Conservation (phyloP, 805 yeast genomes). For the Scheffersomyces coipomensis region DNA sequence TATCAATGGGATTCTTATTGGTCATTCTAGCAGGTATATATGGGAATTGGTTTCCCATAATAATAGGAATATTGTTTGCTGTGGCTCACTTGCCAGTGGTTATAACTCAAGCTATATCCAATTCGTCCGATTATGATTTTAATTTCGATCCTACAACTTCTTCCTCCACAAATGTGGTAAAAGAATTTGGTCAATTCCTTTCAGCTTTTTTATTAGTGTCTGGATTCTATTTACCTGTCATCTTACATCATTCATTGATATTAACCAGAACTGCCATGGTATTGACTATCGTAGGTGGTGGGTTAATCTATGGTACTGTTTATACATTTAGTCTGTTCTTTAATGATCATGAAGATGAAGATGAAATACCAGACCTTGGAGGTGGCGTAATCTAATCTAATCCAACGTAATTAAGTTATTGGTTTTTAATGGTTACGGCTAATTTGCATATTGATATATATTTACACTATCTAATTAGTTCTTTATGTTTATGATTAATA, state of each 20-base stretch:
- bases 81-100: conserved; percentile 40
- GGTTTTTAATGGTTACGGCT: too few relatives aligned
- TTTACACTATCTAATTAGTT: too few relatives aligned
- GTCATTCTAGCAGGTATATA: conserved; percentile 84
- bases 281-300: conserved; percentile 84
- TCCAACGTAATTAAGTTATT: too few relatives aligned
- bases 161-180: conserved; percentile 38
- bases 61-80: conserved; percentile 50
- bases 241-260: conserved; percentile 72
- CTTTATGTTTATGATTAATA: too few relatives aligned
- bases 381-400: conserved; percentile 23
- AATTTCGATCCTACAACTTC: conserved; percentile 37
- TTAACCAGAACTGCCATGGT: conserved; percentile 68
- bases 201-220: conserved; percentile 76
- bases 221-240: conserved; percentile 70
- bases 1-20: conserved; percentile 87
- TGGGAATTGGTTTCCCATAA: conserved; percentile 88
- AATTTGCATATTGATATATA: too few relatives aligned
- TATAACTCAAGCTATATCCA: conserved; percentile 28
- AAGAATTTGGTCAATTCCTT: conserved; percentile 75
- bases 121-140: conserved; percentile 40
- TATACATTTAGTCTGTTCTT: conserved; percentile 81
- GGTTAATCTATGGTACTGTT: conserved; percentile 77
- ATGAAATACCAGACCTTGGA: conserved; percentile 21
- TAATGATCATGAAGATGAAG: conserved; percentile 36